Conservation (phyloP, 1,284 basidiomycete genomes). For the Erythrobasidium hasegawianum region DNA sequence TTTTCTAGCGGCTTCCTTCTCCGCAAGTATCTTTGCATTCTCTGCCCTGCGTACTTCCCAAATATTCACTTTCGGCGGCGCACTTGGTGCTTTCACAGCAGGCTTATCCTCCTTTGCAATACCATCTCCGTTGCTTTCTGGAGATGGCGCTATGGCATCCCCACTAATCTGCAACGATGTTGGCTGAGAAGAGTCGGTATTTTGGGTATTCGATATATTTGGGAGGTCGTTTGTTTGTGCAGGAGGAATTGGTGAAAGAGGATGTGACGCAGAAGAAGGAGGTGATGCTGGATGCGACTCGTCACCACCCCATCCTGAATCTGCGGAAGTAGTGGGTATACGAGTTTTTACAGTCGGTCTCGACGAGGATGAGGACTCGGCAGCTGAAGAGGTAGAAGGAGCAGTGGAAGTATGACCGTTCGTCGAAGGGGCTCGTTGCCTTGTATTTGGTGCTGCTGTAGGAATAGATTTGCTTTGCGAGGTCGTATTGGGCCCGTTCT, state of each 20-base stretch:
- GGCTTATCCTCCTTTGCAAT: neutral
- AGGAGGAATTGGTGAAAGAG: no score
- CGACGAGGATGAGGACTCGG: neutral
- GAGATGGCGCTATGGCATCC: no score
- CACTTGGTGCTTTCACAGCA: conserved; percentile 7
- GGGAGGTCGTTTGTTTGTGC: no score
- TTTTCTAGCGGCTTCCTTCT: conserved; percentile 8
- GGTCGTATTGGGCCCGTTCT: neutral
- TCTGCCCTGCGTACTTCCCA: conserved; percentile 28
- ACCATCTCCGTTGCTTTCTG: no score
- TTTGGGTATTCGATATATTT: no score
- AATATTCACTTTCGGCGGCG: conserved; percentile 33
- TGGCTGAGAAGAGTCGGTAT: no score
- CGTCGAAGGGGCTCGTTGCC: neutral
- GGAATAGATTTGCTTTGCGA: neutral
- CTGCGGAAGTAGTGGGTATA: neutral
- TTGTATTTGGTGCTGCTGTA: neutral
- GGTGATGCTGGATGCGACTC: neutral
- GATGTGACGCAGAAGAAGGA: no score
- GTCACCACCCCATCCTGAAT: neutral
- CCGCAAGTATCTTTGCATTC: conserved; percentile 17
- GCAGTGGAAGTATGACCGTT: neutral
- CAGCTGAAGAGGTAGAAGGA: neutral
- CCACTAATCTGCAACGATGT: no score
- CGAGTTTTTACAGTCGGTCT: neutral